phyloP scores from a whole-genome alignment of 2,329 filamentous ascomycete genomes.

The Anthostomella pinea region DNA sequence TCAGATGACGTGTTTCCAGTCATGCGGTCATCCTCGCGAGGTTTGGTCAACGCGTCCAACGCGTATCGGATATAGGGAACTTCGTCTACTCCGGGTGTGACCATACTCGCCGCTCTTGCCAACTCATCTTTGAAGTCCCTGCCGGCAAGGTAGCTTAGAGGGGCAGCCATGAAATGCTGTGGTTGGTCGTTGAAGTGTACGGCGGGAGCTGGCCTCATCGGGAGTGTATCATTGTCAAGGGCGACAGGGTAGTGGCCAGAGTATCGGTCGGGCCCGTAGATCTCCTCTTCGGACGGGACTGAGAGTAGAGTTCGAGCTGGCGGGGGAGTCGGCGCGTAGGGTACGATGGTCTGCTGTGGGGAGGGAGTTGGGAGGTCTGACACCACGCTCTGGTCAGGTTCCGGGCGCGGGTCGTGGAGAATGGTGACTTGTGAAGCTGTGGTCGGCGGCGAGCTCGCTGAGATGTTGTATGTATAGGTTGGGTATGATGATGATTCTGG shows the following conservation, averaged over 20 bases:
- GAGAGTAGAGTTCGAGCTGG: constrained; percentile 29
- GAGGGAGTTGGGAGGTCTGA: constrained; percentile 30
- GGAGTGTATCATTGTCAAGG: constrained; percentile 20
- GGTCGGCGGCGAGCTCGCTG: constrained; percentile 19
- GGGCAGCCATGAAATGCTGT: constrained; percentile 34
- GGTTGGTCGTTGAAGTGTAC: constrained; percentile 40
- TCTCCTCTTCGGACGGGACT: constrained; percentile 36
- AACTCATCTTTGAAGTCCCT: constrained; percentile 50
- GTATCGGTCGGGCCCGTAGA: constrained; percentile 44
- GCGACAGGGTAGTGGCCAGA: constrained; percentile 32
- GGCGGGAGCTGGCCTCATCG: constrained; percentile 19
- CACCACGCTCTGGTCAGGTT: constrained; percentile 22
- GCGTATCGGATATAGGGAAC: constrained; percentile 87
- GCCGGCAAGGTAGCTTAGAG: constrained; percentile 21
- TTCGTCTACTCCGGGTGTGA: constrained; percentile 79
- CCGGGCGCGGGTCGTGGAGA: constrained; percentile 19
- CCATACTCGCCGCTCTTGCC: constrained; percentile 46
- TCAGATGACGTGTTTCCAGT: constrained; percentile 15
- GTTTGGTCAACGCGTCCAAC: constrained; percentile 78
- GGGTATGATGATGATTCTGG: constrained; percentile 21
- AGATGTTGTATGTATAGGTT: constrained; percentile 14
- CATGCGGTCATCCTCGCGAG: constrained; percentile 58
- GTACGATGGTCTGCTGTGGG: constrained; percentile 35
- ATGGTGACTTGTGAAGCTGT: constrained; percentile 29
- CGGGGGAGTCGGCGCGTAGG: constrained; percentile 39